Conservation (phyloP, 2,329 filamentous ascomycete genomes). For the Septoria linicola region DNA sequence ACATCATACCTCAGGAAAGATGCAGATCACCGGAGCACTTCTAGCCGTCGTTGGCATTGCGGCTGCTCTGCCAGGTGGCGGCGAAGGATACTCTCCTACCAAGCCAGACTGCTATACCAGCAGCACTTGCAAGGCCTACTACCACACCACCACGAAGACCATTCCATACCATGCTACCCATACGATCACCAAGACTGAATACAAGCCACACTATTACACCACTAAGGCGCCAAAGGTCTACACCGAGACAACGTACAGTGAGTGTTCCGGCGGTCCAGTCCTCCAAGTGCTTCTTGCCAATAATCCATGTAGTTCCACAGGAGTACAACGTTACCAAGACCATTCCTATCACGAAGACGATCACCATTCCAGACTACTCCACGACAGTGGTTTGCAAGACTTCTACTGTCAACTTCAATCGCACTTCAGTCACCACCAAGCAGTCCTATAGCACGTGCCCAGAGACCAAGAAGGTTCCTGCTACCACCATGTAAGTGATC, state of each 20-base stretch:
- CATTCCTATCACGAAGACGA: slow-evolving; percentile 16
- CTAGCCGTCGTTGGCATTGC: slow-evolving; percentile 21
- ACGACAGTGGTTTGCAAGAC: slow-evolving; percentile 22
- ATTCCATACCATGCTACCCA: slow-evolving; percentile 20
- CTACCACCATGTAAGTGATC: slow-evolving; percentile 14
- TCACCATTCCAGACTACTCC: slow-evolving; percentile 21
- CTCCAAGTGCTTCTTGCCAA: not conserved
- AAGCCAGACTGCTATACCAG: slow-evolving; percentile 19
- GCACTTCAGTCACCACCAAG: slow-evolving; percentile 16
- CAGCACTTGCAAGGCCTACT: slow-evolving; percentile 20
- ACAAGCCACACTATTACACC: slow-evolving; percentile 16
- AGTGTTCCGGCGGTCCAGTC: not conserved
- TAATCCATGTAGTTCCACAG: not conserved
- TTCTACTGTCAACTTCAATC: slow-evolving; percentile 15
- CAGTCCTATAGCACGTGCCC: slow-evolving; percentile 14
- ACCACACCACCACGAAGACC: slow-evolving; percentile 20
- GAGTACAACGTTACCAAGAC: slow-evolving; percentile 22
- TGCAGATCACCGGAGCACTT: slow-evolving; percentile 21
- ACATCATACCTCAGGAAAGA: slow-evolving; percentile 3
- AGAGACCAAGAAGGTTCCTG: slow-evolving; percentile 10
- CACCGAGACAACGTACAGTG: slow-evolving; percentile 15
- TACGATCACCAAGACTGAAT: slow-evolving; percentile 21
- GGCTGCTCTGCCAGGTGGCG: slow-evolving; percentile 20
- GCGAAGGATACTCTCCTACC: slow-evolving; percentile 3
- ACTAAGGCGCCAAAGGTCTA: slow-evolving; percentile 15